Base-by-base conservation (phyloP, 2,329 filamentous ascomycete species). In the Colletotrichum paranaense region DNA sequence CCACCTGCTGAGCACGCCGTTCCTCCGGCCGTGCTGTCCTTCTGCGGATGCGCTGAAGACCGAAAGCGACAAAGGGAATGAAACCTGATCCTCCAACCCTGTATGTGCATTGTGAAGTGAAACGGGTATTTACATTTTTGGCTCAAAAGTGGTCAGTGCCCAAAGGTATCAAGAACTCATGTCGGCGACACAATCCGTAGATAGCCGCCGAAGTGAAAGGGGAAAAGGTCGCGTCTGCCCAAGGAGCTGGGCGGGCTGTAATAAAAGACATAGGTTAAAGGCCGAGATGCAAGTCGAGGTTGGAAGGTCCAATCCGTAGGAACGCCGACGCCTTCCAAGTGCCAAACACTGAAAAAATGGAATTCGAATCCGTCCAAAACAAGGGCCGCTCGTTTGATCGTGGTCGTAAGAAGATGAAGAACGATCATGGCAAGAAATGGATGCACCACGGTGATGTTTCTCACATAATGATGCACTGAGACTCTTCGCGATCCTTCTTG, bases 401-500 rank as follows among this genome's bases (percentile, higher is more conserved):
- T 72, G 38, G 53, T 59, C 32, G 24, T 46, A 35, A 58, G 66
- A 66, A 46, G 19, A 19, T 30, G 42, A 62, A 26, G 46, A 69
- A 55, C 19, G 55, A n/a, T 32, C 42, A 59, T 26, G 26, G 62
- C 24, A 24, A 46, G 56, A 55, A 57, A 42, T n/a, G 57, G n/a
- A 35, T 26, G 12, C 30, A 35, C 28, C 14, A 28, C 26, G 7
- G 19, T 28, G 11, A 9, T 3, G 9, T 24, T 19, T 62, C 46
- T 82, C 83, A 92, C 91, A 92, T 92, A 74, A 92, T 81, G 74
- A 80, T 79, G 81, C 91, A 92, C 79, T 90, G 91, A 75, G 85
- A 86, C 72, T 91, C 89, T 74, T 92, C 90, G 77, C 90, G 88
- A 74, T 90, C 90, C 78, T 91, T 89, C 84, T 89, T 92, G 70